phyloP scores from a whole-genome alignment of 169 alveolate genomes.

The Cryptosporidium canis region DNA sequence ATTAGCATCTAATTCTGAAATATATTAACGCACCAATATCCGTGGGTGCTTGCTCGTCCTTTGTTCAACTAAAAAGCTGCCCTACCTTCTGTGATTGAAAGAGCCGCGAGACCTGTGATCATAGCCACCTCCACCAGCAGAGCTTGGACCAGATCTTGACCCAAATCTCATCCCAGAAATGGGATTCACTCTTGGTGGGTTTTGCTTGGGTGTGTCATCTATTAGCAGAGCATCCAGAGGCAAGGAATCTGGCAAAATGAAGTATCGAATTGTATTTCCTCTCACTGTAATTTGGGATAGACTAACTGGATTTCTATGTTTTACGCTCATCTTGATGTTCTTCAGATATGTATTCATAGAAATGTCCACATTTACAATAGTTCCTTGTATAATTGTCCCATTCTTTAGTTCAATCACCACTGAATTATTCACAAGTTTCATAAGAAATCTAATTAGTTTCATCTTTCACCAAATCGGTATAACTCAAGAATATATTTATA shows the following conservation, averaged over 20 bases:
- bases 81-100: not conserved
- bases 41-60: not conserved
- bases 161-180: not conserved
- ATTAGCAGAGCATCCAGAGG: slow-evolving; percentile 94
- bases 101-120: not conserved
- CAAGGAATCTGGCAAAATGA: slow-evolving; percentile 94
- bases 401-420: slow-evolving; percentile 97
- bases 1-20: too few species aligned
- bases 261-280: slow-evolving; percentile 95
- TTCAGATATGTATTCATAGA: slow-evolving; percentile 98
- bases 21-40: too few species aligned
- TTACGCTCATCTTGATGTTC: slow-evolving; percentile 95
- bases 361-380: slow-evolving; percentile 95
- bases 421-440: slow-evolving; percentile 95
- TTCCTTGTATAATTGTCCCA: slow-evolving; percentile 96
- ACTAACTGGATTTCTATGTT: slow-evolving; percentile 91
- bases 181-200: slow-evolving; percentile 81
- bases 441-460: slow-evolving; percentile 96
- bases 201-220: slow-evolving; percentile 94
- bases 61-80: not conserved
- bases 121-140: not conserved
- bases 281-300: slow-evolving; percentile 93
- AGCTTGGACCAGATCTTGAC: not conserved
- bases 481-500: not conserved
- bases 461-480: slow-evolving; percentile 74